Evolutionary conservation across 2,329 filamentous ascomycete species (phyloP).

Genomic region (Aspergillus uvarum): DNA sequence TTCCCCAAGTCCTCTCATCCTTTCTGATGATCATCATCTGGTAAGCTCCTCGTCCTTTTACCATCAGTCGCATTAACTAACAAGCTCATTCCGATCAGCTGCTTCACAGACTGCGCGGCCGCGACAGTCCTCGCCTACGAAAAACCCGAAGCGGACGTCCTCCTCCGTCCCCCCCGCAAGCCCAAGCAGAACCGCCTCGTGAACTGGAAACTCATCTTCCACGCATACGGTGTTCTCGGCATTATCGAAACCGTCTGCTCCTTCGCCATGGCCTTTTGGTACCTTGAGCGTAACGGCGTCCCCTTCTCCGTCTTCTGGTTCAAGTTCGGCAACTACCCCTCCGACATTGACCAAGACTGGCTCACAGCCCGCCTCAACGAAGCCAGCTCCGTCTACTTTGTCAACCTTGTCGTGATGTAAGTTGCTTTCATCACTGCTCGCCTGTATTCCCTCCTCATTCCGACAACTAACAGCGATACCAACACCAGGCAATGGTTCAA

Average conservation of each 20-base stretch:
- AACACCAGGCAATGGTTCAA: constrained; percentile 66
- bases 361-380: constrained; percentile 55
- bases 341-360: constrained; percentile 55
- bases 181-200: constrained; percentile 70
- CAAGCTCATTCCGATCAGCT: constrained; percentile 37
- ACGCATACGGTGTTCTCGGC: constrained; percentile 71
- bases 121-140: constrained; percentile 75
- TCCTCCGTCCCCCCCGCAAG: constrained; percentile 67
- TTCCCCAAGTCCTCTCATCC: constrained; percentile 70
- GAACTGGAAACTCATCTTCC: constrained; percentile 68
- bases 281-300: constrained; percentile 59
- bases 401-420: constrained; percentile 76
- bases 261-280: constrained; percentile 68
- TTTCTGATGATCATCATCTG: constrained; percentile 72
- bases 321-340: constrained; percentile 59
- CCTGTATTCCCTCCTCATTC: not conserved
- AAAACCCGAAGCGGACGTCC: constrained; percentile 71
- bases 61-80: not conserved
- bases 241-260: constrained; percentile 60
- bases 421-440: constrained; percentile 21
- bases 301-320: constrained; percentile 68
- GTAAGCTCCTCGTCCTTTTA: constrained; percentile 32
- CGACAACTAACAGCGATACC: constrained; percentile 9
- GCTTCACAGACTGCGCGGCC: constrained; percentile 74
- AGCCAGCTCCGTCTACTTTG: constrained; percentile 74